Conservation (phyloP, 768 basidiomycete genomes). For the Leccinum barrowsii region DNA sequence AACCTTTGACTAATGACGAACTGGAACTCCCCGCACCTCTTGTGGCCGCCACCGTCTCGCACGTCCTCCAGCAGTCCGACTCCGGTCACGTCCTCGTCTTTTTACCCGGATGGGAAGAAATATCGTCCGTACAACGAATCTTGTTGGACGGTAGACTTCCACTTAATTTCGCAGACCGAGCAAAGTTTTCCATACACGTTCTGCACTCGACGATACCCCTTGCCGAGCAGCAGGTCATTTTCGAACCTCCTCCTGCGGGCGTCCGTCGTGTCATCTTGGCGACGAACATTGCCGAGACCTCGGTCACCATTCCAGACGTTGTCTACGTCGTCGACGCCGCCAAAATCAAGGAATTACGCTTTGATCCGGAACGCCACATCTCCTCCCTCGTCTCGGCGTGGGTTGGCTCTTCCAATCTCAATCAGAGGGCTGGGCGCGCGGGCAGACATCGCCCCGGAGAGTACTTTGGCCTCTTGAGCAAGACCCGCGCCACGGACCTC, state of each 20-base stretch:
- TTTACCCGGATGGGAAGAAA: slow-evolving; percentile 93
- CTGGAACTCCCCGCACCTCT: slow-evolving; percentile 79
- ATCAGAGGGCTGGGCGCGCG: slow-evolving; percentile 89
- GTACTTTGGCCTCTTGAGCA: slow-evolving; percentile 82
- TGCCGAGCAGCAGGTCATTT: slow-evolving; percentile 84
- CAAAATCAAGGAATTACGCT: slow-evolving; percentile 83
- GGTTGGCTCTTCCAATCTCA: slow-evolving; percentile 87
- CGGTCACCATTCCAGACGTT: slow-evolving; percentile 91
- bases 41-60: slow-evolving; percentile 75
- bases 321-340: slow-evolving; percentile 92
- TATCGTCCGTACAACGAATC: slow-evolving; percentile 62
- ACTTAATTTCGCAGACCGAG: slow-evolving; percentile 56
- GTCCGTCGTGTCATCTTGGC: slow-evolving; percentile 86
- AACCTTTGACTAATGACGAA: slow-evolving; percentile 44
- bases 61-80: slow-evolving; percentile 68
- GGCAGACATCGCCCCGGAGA: slow-evolving; percentile 89
- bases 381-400: slow-evolving; percentile 87
- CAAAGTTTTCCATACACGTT: slow-evolving; percentile 67
- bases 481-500: slow-evolving; percentile 54
- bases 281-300: slow-evolving; percentile 95
- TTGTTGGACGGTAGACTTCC: slow-evolving; percentile 53
- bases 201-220: slow-evolving; percentile 89
- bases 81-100: slow-evolving; percentile 90
- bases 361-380: slow-evolving; percentile 85
- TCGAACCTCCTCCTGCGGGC: slow-evolving; percentile 74